Percentiles rank a stretch among this genome's conserved stretches.
Evolutionary conservation across 2,329 filamentous ascomycete genomes (phyloP).

Genomic region (Aspergillus flavus): DNA sequence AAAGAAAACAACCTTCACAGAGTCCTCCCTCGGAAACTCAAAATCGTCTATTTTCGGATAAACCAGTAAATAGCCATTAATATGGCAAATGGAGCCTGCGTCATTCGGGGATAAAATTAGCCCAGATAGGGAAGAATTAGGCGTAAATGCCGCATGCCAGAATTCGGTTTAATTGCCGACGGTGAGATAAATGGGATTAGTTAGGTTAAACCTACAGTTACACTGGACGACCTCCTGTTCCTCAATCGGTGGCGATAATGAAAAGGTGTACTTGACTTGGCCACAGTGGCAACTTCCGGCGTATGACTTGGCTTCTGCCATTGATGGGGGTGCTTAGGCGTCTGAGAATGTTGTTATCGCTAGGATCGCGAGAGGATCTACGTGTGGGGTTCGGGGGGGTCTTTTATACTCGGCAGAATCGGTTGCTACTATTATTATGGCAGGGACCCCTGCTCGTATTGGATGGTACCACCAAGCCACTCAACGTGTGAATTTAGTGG

Average conservation of each 20-base stretch:
- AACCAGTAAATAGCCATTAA: slow-evolving; percentile 34
- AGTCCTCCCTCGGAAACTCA: slow-evolving; percentile 24
- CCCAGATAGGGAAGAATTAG: not conserved
- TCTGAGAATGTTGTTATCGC: not conserved
- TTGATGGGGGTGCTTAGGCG: not conserved
- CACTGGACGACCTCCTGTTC: slow-evolving; percentile 20
- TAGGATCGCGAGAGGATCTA: not conserved
- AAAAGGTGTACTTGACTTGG: slow-evolving; percentile 23
- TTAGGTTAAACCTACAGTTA: slow-evolving; percentile 21
- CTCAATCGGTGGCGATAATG: slow-evolving; percentile 18
- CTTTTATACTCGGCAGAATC: not conserved
- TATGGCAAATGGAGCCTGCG: slow-evolving; percentile 33
- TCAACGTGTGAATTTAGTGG: not conserved
- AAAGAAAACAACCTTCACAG: slow-evolving; percentile 21
- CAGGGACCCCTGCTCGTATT: not conserved
- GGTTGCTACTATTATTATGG: not conserved
- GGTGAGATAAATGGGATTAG: not conserved
- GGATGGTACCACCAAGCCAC: not conserved
- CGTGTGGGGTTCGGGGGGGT: not conserved
- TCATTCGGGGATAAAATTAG: not conserved
- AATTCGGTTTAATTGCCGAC: not conserved
- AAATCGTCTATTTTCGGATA: slow-evolving; percentile 27
- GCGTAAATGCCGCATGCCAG: not conserved
- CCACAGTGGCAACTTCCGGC: slow-evolving; percentile 26
- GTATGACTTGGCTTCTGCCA: slow-evolving; percentile 9